These are phyloP conservation scores for Porphyra umbilicalis DNA, from an alignment of 31 red algal species.

Conservation along the genomic window DNA sequence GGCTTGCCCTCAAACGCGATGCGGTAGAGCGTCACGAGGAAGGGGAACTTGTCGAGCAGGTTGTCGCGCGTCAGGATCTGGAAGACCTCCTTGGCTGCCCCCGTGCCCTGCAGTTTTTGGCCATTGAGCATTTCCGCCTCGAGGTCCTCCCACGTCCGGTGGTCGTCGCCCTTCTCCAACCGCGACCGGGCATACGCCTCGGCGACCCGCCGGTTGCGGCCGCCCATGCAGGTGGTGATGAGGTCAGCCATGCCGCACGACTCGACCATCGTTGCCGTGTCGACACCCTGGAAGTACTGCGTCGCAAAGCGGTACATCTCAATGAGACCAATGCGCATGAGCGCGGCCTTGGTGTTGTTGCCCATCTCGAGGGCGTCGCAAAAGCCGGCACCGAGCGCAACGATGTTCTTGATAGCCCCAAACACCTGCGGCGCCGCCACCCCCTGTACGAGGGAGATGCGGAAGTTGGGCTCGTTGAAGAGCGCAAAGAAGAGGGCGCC, in stretches of 20 bases:
- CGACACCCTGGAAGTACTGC: slow-evolving; percentile 47
- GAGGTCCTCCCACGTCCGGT: slow-evolving; percentile 57
- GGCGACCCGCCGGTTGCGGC: slow-evolving; percentile 67
- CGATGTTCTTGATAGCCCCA: slow-evolving; percentile 91
- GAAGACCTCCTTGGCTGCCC: slow-evolving; percentile 69
- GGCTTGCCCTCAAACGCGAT: slow-evolving; percentile 69
- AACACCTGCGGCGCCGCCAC: slow-evolving; percentile 61
- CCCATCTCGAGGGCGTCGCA: slow-evolving; percentile 75
- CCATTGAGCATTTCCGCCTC: slow-evolving; percentile 85
- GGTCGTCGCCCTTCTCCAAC: slow-evolving; percentile 12
- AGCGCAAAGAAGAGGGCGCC: slow-evolving; percentile 52
- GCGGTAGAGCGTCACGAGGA: slow-evolving; percentile 55
- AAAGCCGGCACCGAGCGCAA: slow-evolving; percentile 84
- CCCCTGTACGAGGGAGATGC: slow-evolving; percentile 60
- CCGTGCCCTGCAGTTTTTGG: slow-evolving; percentile 89
- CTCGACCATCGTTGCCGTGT: slow-evolving; percentile 62
- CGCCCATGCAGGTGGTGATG: slow-evolving; percentile 88
- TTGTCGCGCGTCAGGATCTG: slow-evolving; percentile 56
- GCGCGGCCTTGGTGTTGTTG: slow-evolving; percentile 81
- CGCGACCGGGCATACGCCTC: slow-evolving; percentile 56
- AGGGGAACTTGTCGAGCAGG: slow-evolving; percentile 49
- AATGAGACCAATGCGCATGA: slow-evolving; percentile 75
- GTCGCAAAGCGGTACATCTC: slow-evolving; percentile 81
- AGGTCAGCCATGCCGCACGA: slow-evolving; percentile 89
- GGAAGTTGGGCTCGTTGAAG: slow-evolving; percentile 74